A percentile compares a stretch with the other conserved stretches of the same genome.
These are phyloP conservation scores for Penicillium brevicompactum DNA, from an alignment of 2,329 filamentous ascomycete genomes.

Conservation along the genomic window DNA sequence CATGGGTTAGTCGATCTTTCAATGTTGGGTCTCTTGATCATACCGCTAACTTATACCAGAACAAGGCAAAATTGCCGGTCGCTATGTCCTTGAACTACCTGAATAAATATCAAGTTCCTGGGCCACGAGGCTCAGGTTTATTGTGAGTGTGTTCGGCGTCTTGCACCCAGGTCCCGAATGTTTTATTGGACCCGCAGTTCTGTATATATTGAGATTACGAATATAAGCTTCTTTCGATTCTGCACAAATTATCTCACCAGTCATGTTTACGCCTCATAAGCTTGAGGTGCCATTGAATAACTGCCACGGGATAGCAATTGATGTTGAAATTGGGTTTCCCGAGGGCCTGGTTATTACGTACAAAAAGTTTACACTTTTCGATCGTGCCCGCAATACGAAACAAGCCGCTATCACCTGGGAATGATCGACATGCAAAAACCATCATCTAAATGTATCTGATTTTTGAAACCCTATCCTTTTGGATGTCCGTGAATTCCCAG, in stretches of 20 bases:
- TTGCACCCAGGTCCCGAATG: not conserved
- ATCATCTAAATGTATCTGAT: no score
- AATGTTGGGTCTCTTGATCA: not conserved
- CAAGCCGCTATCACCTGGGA: no score
- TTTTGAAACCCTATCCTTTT: no score
- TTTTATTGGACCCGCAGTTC: not conserved
- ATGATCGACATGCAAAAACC: no score
- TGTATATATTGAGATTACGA: conserved; percentile 1
- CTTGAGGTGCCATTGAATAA: no score
- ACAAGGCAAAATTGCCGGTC: conserved; percentile 19
- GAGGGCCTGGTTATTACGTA: no score
- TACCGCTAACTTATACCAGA: conserved; percentile 8
- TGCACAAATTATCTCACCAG: not conserved
- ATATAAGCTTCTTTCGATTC: not conserved
- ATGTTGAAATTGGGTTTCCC: not conserved
- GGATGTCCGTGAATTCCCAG: no score
- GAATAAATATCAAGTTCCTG: not conserved
- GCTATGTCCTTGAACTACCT: conserved; percentile 18
- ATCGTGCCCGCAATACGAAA: no score
- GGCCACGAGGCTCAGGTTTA: no score
- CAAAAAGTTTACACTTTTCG: no score
- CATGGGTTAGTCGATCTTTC: conserved; percentile 47
- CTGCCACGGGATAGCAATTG: not conserved
- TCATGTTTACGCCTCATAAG: no score
- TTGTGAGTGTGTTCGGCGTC: not conserved